Base-by-base conservation (phyloP, 306 rosid species). In the Vigna angularis region DNA sequence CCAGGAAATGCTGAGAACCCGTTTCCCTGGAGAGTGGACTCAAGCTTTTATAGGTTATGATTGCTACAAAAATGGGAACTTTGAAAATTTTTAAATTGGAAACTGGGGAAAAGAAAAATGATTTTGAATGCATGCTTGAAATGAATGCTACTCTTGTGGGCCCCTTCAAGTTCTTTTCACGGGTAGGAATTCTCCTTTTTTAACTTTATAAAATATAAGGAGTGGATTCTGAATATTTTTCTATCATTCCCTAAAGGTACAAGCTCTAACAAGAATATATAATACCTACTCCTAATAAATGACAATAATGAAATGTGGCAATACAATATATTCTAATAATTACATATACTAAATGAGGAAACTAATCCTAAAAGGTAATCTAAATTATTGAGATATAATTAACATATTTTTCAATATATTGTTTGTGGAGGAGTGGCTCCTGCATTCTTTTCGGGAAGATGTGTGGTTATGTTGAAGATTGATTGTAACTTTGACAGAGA, bases 21-120 rank as follows among this genome's bases (percentile, higher is more conserved):
- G 30, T 42, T 73, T 74, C 55, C 10, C 17, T 66, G 12, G 75
- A 56, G 30, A 57, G 67, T 44, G 53, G 52, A 32, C 40, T 57
- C 80, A 17, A 38, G 74, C 53, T 38, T 28, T 72, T 47, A 26
- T 63, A 42, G 36, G 52, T 58, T 74, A 48, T 59, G 47, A 32
- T 55, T 40, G 73, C 78, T 80, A 55, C 18, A 44, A 14, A 28
- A 38, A 52, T 42, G 18, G 6, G 24, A 30, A 6, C 51, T 67
- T 66, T 74, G 17, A 45, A 66, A 62, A 75, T 48, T 70, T 58
- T 58, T 57, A 36, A 38, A 24, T 49, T 9, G 20, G 80, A 81
- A 56, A 48, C 58, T 17, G 24, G 10, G 36, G 76, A 18, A 22
- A 73, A 66, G 65, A 66, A 34, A 66, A 70, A 62, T 26, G 50